Evolutionary conservation across 768 basidiomycete genomes (phyloP), one percentile per base, ranked within the genome.

Genomic region (Austroboletus festivus): DNA sequence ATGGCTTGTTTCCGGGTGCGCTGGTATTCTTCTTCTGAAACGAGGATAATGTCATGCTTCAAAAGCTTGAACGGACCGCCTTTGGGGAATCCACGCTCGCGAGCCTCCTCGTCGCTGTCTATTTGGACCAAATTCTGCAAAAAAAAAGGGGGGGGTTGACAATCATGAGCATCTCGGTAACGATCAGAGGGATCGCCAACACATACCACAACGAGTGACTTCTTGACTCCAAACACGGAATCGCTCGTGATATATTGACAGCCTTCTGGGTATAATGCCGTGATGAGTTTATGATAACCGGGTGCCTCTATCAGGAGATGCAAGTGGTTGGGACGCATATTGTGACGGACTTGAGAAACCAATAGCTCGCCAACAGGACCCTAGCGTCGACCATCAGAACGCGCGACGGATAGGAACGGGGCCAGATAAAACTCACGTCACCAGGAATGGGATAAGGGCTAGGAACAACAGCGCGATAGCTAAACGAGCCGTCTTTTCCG

Each of bases 151-250:
- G 5, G 11, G 6, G 5, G 26, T 28, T n/a, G n/a, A 19, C 8
- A 12, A 33, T 34, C 18, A 44, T 38, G 34, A 43, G 12, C 20
- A 22, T 48, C 53, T 20, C 35, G 24, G 43, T 39, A 21, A 7
- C 33, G 1, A 26, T 20, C 7, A 4, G 19, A 26, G 41, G 26
- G 43, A 33, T 7, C 5, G 18, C 10, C 4, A n/a, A 34, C 6
- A 73, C 81, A 43, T 67, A 90, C 89, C 54, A 89, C 79, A 18
- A 91, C 76, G 22, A 93, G 72, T 6, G 85, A 88, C 41, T 78
- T 76, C 66, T 89, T 89, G 20, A 88, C 89, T 10, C 91, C 89
- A 65, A 92, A 91, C 3, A 92, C 88, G 11, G 79, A 74, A 60
- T 93, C 90, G 50, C 81, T 88, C 6, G 66, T 67, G 20, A 92